Percentiles rank a stretch among this genome's conserved stretches.
These are phyloP conservation scores for Phalaenopsis hybrid DNA, from an alignment of 116 monocot genomes.

Conservation along the genomic window DNA sequence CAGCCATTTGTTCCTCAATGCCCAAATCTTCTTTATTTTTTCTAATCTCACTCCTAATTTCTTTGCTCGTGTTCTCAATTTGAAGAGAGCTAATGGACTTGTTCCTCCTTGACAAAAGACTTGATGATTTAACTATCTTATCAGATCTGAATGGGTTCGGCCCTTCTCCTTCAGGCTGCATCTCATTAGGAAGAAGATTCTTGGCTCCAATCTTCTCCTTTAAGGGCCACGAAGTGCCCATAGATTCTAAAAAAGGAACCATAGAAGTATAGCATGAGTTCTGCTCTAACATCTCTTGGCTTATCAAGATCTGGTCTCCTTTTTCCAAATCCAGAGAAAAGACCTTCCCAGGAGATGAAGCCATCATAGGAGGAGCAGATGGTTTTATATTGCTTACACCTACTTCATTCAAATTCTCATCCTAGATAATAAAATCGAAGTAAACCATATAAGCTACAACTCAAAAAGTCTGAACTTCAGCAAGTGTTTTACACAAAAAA, in stretches of 20 bases:
- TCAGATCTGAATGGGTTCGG: constrained; percentile 13
- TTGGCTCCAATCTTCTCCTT: constrained; percentile 8
- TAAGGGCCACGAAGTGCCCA: not conserved
- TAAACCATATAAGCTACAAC: not conserved
- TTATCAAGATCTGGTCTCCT: constrained; percentile 1
- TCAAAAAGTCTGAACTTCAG: not conserved
- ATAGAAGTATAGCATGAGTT: constrained; percentile 12
- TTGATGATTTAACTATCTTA: constrained; percentile 24
- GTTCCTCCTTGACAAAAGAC: constrained; percentile 58
- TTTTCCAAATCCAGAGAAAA: constrained; percentile 6
- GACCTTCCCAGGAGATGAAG: not conserved
- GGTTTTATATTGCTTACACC: constrained; percentile 12
- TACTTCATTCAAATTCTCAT: constrained; percentile 15
- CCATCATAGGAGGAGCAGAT: constrained; percentile 30
- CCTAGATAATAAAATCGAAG: constrained; percentile 19
- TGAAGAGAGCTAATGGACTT: constrained; percentile 50
- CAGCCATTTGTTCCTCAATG: not conserved
- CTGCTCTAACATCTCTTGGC: constrained; percentile 10
- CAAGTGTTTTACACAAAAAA: not conserved
- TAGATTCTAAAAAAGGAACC: constrained; percentile 16
- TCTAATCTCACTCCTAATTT: not conserved
- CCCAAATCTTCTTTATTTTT: not conserved
- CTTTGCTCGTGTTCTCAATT: constrained; percentile 31
- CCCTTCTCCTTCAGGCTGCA: constrained; percentile 3
- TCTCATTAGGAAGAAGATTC: constrained; percentile 6